Evolutionary conservation across 2,329 filamentous ascomycete genomes (phyloP).

Genomic region (Cordyceps cateniannulata): DNA sequence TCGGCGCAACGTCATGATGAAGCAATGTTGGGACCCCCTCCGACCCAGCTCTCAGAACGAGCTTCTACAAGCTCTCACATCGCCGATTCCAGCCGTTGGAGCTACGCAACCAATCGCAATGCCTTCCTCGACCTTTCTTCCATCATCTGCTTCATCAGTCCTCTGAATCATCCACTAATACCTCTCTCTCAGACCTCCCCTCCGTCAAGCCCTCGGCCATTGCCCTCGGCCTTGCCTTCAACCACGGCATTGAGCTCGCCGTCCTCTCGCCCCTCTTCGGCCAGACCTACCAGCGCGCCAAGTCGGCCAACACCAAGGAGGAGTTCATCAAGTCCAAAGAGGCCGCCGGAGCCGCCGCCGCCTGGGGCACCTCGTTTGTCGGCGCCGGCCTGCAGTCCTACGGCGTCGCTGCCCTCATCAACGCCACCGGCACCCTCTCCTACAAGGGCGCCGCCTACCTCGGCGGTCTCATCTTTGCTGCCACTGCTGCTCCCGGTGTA

Average conservation of each 20-base stretch:
- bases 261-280: slow-evolving; percentile 87
- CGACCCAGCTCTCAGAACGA: not conserved
- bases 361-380: slow-evolving; percentile 84
- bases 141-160: not conserved
- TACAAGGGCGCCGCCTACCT: slow-evolving; percentile 98
- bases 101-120: not conserved
- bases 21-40: not conserved
- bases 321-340: slow-evolving; percentile 95
- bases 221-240: slow-evolving; percentile 92
- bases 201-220: slow-evolving; percentile 97
- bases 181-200: slow-evolving; percentile 43
- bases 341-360: slow-evolving; percentile 76
- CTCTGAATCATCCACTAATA: not conserved
- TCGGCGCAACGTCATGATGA: slow-evolving; percentile 9
- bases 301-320: slow-evolving; percentile 88
- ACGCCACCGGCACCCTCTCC: slow-evolving; percentile 87
- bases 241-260: slow-evolving; percentile 82
- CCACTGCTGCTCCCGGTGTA: slow-evolving; percentile 81
- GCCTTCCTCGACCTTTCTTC: not conserved
- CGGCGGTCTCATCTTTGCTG: slow-evolving; percentile 84
- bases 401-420: slow-evolving; percentile 83
- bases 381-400: slow-evolving; percentile 87
- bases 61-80: not conserved
- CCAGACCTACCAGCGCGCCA: slow-evolving; percentile 88
- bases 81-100: not conserved